Evolutionary conservation across 176 grass and related monocot species (phyloP).

Genomic region (Lolium perenne): DNA sequence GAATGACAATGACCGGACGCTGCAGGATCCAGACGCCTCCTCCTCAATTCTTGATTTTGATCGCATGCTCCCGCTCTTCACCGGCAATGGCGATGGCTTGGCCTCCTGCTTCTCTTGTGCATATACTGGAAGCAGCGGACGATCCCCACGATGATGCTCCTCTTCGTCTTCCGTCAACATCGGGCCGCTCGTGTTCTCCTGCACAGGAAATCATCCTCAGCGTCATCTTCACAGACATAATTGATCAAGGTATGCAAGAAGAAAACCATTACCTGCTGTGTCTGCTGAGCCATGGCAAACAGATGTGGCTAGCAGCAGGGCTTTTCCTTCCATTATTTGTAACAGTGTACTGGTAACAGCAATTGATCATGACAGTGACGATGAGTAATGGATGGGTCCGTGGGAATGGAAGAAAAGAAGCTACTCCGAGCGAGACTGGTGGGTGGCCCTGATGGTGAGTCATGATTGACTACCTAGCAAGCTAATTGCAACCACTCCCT

Average conservation of each 20-base stretch:
- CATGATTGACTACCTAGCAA: background rate
- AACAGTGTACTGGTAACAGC: background rate
- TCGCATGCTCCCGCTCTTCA: constrained; percentile 55
- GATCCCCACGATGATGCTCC: constrained; percentile 28
- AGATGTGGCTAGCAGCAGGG: background rate
- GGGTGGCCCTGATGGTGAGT: constrained; percentile 11
- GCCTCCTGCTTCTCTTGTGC: constrained; percentile 34
- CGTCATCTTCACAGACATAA: background rate
- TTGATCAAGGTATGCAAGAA: background rate
- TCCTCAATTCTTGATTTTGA: background rate
- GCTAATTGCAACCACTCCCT: constrained; percentile 16
- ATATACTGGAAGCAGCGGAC: constrained; percentile 46
- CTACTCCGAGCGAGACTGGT: background rate
- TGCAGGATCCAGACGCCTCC: background rate
- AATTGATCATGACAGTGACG: background rate
- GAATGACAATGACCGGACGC: constrained; percentile 51
- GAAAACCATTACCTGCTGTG: constrained; percentile 8
- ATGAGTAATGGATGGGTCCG: constrained; percentile 21
- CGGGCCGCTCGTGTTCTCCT: background rate
- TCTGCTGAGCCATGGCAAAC: constrained; percentile 32
- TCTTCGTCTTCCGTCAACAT: background rate
- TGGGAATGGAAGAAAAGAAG: constrained; percentile 45
- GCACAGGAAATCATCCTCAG: background rate
- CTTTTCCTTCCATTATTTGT: background rate
- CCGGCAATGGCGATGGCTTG: background rate